Conservation (phyloP, 805 yeast genomes). For the Zygotorulaspora chibaensis region DNA sequence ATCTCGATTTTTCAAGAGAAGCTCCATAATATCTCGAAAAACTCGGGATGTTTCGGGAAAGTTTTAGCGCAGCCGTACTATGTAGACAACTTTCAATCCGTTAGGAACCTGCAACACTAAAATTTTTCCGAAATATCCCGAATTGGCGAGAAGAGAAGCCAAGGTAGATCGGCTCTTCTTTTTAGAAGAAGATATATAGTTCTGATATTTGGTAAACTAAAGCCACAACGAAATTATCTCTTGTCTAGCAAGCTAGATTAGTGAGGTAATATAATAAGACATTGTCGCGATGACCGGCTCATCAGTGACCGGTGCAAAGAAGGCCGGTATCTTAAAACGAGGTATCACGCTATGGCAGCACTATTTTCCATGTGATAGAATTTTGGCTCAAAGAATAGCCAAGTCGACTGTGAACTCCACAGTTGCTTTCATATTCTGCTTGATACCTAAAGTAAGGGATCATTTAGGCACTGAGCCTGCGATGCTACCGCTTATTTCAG, state of each 20-base stretch:
- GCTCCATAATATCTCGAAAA: neutral
- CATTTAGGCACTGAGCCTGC: constrained; percentile 41
- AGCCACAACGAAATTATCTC: no score
- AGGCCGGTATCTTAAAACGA: neutral
- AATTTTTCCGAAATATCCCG: neutral
- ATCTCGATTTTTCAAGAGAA: no score
- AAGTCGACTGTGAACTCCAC: constrained; percentile 40
- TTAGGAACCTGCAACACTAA: no score
- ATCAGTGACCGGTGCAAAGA: neutral
- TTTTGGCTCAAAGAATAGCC: constrained; percentile 37
- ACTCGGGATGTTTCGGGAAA: constrained; percentile 2
- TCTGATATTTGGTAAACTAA: no score
- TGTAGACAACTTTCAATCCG: no score
- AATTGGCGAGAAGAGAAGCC: neutral
- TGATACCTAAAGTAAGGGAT: constrained; percentile 36
- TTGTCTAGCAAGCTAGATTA: no score
- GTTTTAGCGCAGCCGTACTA: neutral
- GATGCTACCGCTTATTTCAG: constrained; percentile 44
- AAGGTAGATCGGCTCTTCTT: neutral
- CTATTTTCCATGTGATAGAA: constrained; percentile 32
- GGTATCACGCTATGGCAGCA: constrained; percentile 12
- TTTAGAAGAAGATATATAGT: no score
- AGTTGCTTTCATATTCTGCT: constrained; percentile 40
- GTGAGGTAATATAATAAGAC: neutral
- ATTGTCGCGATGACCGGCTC: neutral